These are phyloP conservation scores for Acanthamoeba castellanii DNA, from an alignment of 208 protist genomes.

Conservation along the genomic window DNA sequence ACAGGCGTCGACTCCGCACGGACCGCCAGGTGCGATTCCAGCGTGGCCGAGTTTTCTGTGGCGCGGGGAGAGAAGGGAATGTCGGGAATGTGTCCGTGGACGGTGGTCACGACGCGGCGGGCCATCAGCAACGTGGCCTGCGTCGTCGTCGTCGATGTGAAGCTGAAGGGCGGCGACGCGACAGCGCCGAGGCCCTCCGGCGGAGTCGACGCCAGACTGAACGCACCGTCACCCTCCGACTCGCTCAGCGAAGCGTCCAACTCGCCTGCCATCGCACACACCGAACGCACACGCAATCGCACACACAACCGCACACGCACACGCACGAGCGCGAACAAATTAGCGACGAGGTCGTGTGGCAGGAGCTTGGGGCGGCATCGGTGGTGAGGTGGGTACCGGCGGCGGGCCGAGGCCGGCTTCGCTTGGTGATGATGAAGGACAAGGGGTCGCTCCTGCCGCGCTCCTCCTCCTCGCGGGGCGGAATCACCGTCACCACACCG, in stretches of 20 bases:
- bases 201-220: background rate
- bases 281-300: background rate
- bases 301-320: background rate
- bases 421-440: conserved; percentile 9
- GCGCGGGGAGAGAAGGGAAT: background rate
- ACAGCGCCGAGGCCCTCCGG: background rate
- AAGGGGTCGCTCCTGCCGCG: background rate
- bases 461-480: background rate
- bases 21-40: too few species aligned
- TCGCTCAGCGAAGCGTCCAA: background rate
- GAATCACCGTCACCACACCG: background rate
- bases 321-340: background rate
- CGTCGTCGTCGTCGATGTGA: background rate
- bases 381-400: background rate
- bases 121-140: background rate
- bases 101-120: too few species aligned
- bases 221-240: too few species aligned
- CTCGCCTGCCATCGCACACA: background rate
- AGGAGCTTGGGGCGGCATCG: too few species aligned
- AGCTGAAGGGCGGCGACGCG: background rate
- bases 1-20: too few species aligned
- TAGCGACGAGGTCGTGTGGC: too few species aligned
- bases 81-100: background rate
- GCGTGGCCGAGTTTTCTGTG: too few species aligned
- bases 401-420: background rate